These are phyloP conservation scores for Triticum turgidum DNA, from an alignment of 176 grass and related monocot genomes.

Conservation along the genomic window DNA sequence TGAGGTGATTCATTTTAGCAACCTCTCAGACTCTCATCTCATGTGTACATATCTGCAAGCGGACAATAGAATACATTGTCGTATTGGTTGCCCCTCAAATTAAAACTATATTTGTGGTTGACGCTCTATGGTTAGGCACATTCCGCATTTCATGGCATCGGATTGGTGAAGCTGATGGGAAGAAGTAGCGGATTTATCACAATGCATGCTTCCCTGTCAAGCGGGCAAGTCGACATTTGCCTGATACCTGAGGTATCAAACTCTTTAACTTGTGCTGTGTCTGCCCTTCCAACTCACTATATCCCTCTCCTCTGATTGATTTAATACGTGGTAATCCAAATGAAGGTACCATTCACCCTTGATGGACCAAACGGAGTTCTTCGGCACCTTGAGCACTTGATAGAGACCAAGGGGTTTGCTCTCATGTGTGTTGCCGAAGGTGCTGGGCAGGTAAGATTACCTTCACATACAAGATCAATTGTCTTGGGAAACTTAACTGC, in stretches of 20 bases:
- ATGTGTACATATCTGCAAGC: neutral
- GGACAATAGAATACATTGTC: constrained; percentile 5
- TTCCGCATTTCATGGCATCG: constrained; percentile 93
- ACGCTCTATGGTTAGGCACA: constrained; percentile 56
- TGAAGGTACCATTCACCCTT: constrained; percentile 86
- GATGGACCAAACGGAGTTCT: constrained; percentile 78
- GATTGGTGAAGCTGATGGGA: constrained; percentile 95
- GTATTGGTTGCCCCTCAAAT: neutral
- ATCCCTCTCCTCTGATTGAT: neutral
- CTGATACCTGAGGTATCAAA: constrained; percentile 86
- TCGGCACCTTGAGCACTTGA: constrained; percentile 76
- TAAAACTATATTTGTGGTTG: neutral
- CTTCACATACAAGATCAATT: constrained; percentile 15
- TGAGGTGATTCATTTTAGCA: constrained; percentile 61
- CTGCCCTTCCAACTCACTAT: constrained; percentile 13
- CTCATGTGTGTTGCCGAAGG: constrained; percentile 94
- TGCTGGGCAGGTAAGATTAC: constrained; percentile 79
- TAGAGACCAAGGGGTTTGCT: constrained; percentile 87
- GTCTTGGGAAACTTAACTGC: neutral
- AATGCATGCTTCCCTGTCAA: constrained; percentile 97
- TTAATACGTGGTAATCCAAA: constrained; percentile 19
- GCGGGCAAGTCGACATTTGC: constrained; percentile 94
- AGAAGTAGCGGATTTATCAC: constrained; percentile 96
- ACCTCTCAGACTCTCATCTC: neutral
- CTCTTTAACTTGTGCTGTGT: constrained; percentile 28